Evolutionary conservation across 441 rosid genomes (phyloP).

Genomic region (Pelargonium cotyledonis): DNA sequence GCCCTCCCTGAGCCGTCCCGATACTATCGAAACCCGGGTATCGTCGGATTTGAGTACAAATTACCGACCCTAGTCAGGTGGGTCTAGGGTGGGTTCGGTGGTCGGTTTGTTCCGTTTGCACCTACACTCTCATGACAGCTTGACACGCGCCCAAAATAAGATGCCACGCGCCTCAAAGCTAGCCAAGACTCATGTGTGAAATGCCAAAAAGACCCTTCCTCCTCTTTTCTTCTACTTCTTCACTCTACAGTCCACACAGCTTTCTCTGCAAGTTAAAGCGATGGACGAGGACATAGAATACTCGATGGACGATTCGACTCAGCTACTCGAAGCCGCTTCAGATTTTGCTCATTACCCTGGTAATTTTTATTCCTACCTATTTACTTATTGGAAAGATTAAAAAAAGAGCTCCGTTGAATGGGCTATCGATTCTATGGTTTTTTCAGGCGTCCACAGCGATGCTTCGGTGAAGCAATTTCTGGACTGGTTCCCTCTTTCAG

Average conservation of each 20-base stretch:
- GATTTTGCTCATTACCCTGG: slow-evolving; percentile 73
- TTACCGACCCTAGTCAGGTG: too few species aligned
- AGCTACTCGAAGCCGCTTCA: slow-evolving; percentile 58
- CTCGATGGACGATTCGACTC: slow-evolving; percentile 51
- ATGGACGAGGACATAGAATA: slow-evolving; percentile 34
- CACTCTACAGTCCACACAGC: background rate
- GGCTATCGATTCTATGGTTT: background rate
- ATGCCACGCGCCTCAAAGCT: too few species aligned
- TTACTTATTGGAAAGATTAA: too few species aligned
- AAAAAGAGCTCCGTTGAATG: too few species aligned
- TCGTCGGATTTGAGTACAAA: too few species aligned
- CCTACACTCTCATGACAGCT: too few species aligned
- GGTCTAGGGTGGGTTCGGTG: too few species aligned
- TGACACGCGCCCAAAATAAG: too few species aligned
- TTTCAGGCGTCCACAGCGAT: slow-evolving; percentile 56
- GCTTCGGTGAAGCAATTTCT: slow-evolving; percentile 62
- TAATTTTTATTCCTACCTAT: background rate
- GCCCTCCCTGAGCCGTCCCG: too few species aligned
- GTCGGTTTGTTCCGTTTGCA: too few species aligned
- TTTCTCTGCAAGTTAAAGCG: background rate
- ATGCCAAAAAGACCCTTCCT: background rate
- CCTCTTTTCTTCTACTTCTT: background rate
- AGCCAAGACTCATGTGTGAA: too few species aligned
- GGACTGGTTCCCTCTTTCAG: slow-evolving; percentile 70
- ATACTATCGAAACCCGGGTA: too few species aligned